Base-by-base conservation (phyloP, 495 filamentous ascomycete genomes). In the Letharia lupina region DNA sequence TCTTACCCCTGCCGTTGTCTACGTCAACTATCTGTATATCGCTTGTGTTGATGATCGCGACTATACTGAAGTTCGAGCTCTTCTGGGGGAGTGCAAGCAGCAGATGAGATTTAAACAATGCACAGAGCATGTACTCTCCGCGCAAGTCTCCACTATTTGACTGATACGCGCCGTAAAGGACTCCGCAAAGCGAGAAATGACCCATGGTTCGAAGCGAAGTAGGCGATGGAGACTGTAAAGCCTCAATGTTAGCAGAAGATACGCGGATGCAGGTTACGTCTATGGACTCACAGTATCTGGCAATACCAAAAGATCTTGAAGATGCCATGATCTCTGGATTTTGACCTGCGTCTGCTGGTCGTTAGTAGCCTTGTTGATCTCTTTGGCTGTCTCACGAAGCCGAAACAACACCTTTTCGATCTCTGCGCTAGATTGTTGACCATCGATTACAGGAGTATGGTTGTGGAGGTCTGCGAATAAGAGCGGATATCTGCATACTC, bases 401-500 rank as follows among this genome's bases (percentile, higher is more conserved):
- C 82, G 79, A 62, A 86, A 85, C 58, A 96, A 79, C 10, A 90
- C 81, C 69, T 87, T 88, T 64, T 89, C 83, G 35, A 98, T 85
- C 56, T 89, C 87, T 73, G 86, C 82, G 77, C 95, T 87, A 13
- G 90, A 87, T 60, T 84, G 83, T 18, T 90, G 90, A 71, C 91
- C 93, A 70, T 97, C 93, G 66, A 84, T 85, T 10, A 89, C 88
- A 18, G 90, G 89, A 0, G 92, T 97, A 67, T 89, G 79, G 69
- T 87, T 90, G 64, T 90, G 79, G 47, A 98, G 79, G 65, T 96
- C 91, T 8, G 86, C 81, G 62, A 98, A 90, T 31, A 98, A 79
- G 44, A 98, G 81, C 13, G 90, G 90, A 76, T 98, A 98, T 78
- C 89, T 91, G 81, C 90, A 95, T 18, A 98, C 83, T 44, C 94